Percentiles rank a stretch among this genome's conserved stretches.
Evolutionary conservation across 2,329 filamentous ascomycete species (phyloP).

Genomic region (Remersonia thermophila): DNA sequence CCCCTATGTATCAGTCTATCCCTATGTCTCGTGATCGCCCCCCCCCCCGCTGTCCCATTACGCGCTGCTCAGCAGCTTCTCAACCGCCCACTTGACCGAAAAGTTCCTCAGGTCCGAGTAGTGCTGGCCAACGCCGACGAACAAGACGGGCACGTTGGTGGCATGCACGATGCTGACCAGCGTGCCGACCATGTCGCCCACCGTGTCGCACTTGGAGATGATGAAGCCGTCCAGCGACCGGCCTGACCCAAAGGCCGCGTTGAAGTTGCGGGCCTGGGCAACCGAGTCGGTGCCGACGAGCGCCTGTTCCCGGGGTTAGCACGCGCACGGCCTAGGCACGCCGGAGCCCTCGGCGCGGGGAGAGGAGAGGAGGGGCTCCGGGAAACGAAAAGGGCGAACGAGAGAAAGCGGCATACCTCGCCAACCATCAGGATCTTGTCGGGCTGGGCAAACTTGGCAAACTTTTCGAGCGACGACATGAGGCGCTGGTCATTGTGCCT

Average conservation of each 20-base stretch:
- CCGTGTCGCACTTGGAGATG: conserved; percentile 96
- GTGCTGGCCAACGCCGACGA: conserved; percentile 65
- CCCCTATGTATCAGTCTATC: too few species aligned
- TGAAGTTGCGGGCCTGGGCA: conserved; percentile 92
- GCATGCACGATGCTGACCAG: conserved; percentile 95
- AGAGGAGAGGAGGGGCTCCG: too few species aligned
- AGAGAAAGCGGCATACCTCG: conserved; percentile 35
- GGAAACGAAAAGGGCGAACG: too few species aligned
- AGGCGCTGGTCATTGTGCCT: conserved; percentile 91
- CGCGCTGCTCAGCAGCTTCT: conserved; percentile 46
- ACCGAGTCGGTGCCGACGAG: conserved; percentile 93
- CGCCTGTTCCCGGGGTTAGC: conserved; percentile 45
- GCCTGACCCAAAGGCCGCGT: conserved; percentile 72
- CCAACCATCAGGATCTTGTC: conserved; percentile 98
- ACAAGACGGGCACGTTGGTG: conserved; percentile 89
- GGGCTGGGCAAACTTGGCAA: conserved; percentile 87
- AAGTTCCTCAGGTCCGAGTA: conserved; percentile 57
- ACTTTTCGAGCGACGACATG: conserved; percentile 95
- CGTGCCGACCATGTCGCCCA: conserved; percentile 96
- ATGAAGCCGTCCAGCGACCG: conserved; percentile 89
- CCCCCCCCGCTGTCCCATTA: conserved; percentile 17
- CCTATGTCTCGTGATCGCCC: too few species aligned
- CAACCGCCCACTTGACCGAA: conserved; percentile 57
- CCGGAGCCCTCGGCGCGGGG: too few species aligned
- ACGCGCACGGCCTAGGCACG: too few species aligned